phyloP scores from a whole-genome alignment of 768 basidiomycete genomes.

The Leccinellum luteum region DNA sequence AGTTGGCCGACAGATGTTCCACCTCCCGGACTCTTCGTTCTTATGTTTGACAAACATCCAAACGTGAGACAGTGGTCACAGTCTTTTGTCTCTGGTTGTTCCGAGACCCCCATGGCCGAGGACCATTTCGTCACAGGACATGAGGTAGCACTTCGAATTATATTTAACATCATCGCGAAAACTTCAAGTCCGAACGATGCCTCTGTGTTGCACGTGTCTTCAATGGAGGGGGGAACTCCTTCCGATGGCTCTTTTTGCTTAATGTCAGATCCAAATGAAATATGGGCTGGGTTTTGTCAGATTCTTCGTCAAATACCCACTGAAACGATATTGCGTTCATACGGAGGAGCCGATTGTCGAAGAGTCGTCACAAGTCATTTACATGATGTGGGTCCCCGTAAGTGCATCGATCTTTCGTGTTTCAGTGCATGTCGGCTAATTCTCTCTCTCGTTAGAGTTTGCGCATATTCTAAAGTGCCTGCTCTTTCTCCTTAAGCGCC shows the following conservation, averaged over 20 bases:
- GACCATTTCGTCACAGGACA: conserved; percentile 51
- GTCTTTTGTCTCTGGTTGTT: conserved; percentile 40
- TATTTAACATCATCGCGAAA: conserved; percentile 30
- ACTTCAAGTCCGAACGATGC: not conserved
- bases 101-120: conserved; percentile 43
- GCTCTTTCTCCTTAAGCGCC: conserved; percentile 55
- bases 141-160: conserved; percentile 40
- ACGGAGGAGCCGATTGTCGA: conserved; percentile 43
- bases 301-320: conserved; percentile 56
- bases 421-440: not conserved
- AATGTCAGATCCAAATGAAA: conserved; percentile 37
- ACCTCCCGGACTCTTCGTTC: conserved; percentile 58
- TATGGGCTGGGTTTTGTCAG: conserved; percentile 52
- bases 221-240: conserved; percentile 5
- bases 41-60: conserved; percentile 50
- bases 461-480: conserved; percentile 55
- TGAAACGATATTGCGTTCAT: conserved; percentile 35
- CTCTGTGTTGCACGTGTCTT: not conserved
- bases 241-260: conserved; percentile 25
- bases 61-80: conserved; percentile 61
- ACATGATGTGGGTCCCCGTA: conserved; percentile 58
- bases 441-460: conserved; percentile 48
- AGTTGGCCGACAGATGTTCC: conserved; percentile 59
- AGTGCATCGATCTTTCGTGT: conserved; percentile 32
- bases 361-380: conserved; percentile 60